Percentiles rank a stretch among this genome's conserved stretches.
Evolutionary conservation across 2,329 filamentous ascomycete species (phyloP).

Genomic region (Stagonosporopsis tanaceti): DNA sequence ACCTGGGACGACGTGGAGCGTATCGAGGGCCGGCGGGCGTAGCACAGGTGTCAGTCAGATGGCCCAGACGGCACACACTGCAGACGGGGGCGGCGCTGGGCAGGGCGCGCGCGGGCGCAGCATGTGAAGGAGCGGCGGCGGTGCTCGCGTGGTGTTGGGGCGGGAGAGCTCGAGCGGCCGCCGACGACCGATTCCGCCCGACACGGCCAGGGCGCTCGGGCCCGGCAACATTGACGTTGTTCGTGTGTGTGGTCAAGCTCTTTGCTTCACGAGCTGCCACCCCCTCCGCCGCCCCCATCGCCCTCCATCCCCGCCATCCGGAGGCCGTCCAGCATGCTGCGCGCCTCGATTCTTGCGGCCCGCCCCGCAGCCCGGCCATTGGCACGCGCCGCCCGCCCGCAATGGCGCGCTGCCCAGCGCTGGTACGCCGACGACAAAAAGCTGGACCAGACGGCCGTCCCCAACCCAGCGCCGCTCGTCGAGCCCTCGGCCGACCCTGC

Average conservation of each 20-base stretch:
- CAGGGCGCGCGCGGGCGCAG: background rate
- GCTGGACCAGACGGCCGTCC: slow-evolving; percentile 48
- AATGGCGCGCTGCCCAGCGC: slow-evolving; percentile 54
- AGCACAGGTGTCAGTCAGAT: slow-evolving; percentile 12
- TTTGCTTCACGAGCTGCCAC: slow-evolving; percentile 13
- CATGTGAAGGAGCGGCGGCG: slow-evolving; percentile 13
- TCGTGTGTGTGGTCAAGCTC: slow-evolving; percentile 9
- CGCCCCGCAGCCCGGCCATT: slow-evolving; percentile 52
- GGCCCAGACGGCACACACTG: background rate
- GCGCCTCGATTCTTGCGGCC: slow-evolving; percentile 61
- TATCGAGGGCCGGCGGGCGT: slow-evolving; percentile 9
- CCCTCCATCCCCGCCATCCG: slow-evolving; percentile 34
- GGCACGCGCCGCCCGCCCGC: slow-evolving; percentile 44
- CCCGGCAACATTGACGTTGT: slow-evolving; percentile 7
- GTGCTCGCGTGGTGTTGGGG: slow-evolving; percentile 9
- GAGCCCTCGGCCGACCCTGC: slow-evolving; percentile 52
- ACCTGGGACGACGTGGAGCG: slow-evolving; percentile 20
- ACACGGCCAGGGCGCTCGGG: background rate
- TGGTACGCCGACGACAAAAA: slow-evolving; percentile 61
- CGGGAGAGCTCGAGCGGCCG: background rate
- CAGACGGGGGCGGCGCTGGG: slow-evolving; percentile 3
- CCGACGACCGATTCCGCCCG: background rate
- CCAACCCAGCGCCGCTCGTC: slow-evolving; percentile 45
- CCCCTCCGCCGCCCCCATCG: slow-evolving; percentile 24
- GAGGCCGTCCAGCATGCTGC: slow-evolving; percentile 63